Evolutionary conservation across 2,329 filamentous ascomycete genomes (phyloP).

Genomic region (Harringtonia lauricola): DNA sequence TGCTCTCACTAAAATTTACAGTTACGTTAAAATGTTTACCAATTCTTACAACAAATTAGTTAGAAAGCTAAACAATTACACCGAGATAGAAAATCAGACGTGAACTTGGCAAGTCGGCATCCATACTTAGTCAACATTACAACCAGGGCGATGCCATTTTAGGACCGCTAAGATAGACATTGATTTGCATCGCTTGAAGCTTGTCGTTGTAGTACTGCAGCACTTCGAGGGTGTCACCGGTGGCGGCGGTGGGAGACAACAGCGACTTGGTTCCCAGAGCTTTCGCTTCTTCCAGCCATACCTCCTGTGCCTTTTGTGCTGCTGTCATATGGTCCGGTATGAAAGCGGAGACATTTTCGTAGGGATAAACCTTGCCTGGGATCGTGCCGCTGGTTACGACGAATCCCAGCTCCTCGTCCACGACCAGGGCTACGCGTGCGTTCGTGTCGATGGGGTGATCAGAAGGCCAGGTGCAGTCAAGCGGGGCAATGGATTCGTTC

Average conservation of each 20-base stretch:
- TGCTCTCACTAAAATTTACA: too few species aligned
- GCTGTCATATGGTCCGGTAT: not conserved
- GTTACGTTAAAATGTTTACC: too few species aligned
- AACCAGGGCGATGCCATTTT: not conserved
- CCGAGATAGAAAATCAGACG: too few species aligned
- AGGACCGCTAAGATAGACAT: not conserved
- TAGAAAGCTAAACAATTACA: too few species aligned
- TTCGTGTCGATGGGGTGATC: not conserved
- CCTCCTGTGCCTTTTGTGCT: not conserved
- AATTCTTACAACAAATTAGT: too few species aligned
- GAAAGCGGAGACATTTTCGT: not conserved
- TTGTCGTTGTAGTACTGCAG: constrained; percentile 1
- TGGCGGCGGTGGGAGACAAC: not conserved
- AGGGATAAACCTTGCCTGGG: not conserved
- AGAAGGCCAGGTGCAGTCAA: not conserved
- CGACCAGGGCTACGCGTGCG: not conserved
- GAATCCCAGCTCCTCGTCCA: not conserved
- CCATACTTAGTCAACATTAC: too few species aligned
- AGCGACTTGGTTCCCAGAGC: not conserved
- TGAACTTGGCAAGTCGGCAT: too few species aligned
- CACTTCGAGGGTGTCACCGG: not conserved
- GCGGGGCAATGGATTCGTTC: not conserved
- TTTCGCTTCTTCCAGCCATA: not conserved
- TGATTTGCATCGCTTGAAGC: constrained; percentile 1
- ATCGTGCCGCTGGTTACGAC: not conserved